These are phyloP conservation scores for Leccinum uliginosum DNA, from an alignment of 768 basidiomycete species.

Conservation along the genomic window DNA sequence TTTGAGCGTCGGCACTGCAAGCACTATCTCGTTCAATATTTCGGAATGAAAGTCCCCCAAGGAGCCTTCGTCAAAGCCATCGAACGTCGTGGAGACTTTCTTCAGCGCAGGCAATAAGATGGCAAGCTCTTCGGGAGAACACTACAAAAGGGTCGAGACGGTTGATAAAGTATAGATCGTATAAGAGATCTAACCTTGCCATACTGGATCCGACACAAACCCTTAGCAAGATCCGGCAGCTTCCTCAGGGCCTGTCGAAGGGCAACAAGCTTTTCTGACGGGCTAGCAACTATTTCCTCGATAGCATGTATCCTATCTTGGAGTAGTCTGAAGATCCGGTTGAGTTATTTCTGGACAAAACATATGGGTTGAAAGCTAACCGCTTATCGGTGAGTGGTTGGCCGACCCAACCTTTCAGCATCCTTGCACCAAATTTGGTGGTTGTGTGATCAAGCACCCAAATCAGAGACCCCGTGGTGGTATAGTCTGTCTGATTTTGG, in stretches of 20 bases:
- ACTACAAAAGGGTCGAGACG: conserved; percentile 37
- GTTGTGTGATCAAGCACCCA: conserved; percentile 84
- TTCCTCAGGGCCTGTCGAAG: conserved; percentile 67
- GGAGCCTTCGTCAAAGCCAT: conserved; percentile 36
- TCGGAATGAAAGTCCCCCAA: conserved; percentile 58
- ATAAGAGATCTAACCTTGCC: conserved; percentile 59
- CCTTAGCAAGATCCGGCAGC: conserved; percentile 85
- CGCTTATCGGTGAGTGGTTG: conserved; percentile 71
- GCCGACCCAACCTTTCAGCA: conserved; percentile 83
- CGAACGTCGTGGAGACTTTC: conserved; percentile 64
- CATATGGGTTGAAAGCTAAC: conserved; percentile 36
- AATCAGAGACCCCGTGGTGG: conserved; percentile 69
- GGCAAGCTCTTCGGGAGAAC: conserved; percentile 79
- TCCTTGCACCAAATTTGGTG: conserved; percentile 83
- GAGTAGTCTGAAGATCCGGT: conserved; percentile 49
- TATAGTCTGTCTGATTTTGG: conserved; percentile 80
- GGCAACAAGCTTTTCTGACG: conserved; percentile 56
- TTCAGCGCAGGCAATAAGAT: conserved; percentile 71
- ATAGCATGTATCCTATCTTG: conserved; percentile 80
- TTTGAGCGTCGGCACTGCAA: conserved; percentile 61
- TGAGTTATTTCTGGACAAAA: not conserved
- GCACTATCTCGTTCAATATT: conserved; percentile 68
- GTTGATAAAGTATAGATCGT: not conserved
- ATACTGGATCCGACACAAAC: conserved; percentile 85
- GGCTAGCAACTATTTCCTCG: conserved; percentile 68